A percentile compares a stretch with the other conserved stretches of the same genome.
Conservation (phyloP, 176 grass and related monocot genomes). For the Raddia distichophylla region DNA sequence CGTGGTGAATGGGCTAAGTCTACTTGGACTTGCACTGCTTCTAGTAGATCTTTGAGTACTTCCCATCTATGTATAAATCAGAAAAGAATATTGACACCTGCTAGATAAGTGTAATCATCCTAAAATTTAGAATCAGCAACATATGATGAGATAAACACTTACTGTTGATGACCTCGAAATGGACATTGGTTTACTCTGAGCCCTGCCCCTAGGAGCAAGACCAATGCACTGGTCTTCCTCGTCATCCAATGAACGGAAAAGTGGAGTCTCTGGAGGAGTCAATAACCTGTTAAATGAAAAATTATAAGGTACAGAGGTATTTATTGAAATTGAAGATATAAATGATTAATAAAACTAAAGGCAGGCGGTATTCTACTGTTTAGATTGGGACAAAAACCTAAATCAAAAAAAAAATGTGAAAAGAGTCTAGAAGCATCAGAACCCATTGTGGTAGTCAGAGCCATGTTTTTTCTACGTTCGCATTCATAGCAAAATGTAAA, state of each 20-base stretch:
- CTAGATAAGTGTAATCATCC: conserved; percentile 7
- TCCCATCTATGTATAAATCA: conserved; percentile 51
- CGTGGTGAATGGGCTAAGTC: conserved; percentile 79
- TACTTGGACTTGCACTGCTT: conserved; percentile 82
- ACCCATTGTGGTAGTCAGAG: not conserved
- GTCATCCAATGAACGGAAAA: conserved; percentile 88
- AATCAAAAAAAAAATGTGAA: conserved; percentile 12
- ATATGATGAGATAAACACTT: conserved; percentile 28
- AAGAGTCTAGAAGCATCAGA: conserved; percentile 8
- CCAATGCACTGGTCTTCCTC: conserved; percentile 52
- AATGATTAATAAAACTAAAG: conserved; percentile 2
- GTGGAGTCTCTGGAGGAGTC: conserved; percentile 91
- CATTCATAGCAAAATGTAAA: conserved; percentile 13
- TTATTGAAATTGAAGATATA: not conserved
- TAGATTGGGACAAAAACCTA: not conserved
- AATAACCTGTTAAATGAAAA: conserved; percentile 68
- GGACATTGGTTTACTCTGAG: conserved; percentile 63
- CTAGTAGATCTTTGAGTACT: conserved; percentile 69
- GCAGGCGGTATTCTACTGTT: not conserved
- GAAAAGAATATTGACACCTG: conserved; percentile 2
- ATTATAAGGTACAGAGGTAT: not conserved
- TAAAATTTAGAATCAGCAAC: conserved; percentile 31
- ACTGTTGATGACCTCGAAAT: conserved; percentile 77
- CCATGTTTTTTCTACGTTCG: not conserved
- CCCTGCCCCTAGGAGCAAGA: conserved; percentile 65